Evolutionary conservation across 306 rosid genomes (phyloP).

Genomic region (Citrullus amarus): DNA sequence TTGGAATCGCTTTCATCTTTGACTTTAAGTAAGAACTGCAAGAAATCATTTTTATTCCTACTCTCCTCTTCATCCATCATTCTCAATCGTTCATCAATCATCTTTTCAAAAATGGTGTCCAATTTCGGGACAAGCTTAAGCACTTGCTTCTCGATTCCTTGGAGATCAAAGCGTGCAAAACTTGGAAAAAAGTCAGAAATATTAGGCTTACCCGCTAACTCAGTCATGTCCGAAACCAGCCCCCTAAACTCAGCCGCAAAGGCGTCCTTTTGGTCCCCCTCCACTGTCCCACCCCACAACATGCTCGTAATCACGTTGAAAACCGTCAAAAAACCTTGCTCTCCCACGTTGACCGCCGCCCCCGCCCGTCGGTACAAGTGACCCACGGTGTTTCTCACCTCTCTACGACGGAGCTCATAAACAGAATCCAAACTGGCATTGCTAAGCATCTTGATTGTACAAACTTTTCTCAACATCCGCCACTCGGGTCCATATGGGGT

Average conservation of each 20-base stretch:
- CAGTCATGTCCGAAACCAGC: constrained; percentile 26
- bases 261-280: constrained; percentile 16
- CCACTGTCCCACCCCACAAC: constrained; percentile 65
- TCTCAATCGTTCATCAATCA: constrained; percentile 28
- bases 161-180: constrained; percentile 68
- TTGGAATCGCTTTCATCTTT: constrained; percentile 47
- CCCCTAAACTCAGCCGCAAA: constrained; percentile 52
- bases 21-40: constrained; percentile 40
- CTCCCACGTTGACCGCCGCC: constrained; percentile 37
- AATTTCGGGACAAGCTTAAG: constrained; percentile 8
- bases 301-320: constrained; percentile 50
- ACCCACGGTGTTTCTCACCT: constrained; percentile 31
- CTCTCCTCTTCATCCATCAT: background rate
- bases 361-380: constrained; percentile 22
- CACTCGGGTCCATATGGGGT: background rate
- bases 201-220: constrained; percentile 37
- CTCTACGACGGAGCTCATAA: background rate
- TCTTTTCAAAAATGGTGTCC: constrained; percentile 40
- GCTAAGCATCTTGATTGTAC: background rate
- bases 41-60: constrained; percentile 22
- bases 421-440: background rate
- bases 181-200: constrained; percentile 60
- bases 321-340: constrained; percentile 38
- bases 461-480: background rate
- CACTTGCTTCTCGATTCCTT: constrained; percentile 46